phyloP scores from a whole-genome alignment of 495 filamentous ascomycete genomes.

The Bombardia bombarda region DNA sequence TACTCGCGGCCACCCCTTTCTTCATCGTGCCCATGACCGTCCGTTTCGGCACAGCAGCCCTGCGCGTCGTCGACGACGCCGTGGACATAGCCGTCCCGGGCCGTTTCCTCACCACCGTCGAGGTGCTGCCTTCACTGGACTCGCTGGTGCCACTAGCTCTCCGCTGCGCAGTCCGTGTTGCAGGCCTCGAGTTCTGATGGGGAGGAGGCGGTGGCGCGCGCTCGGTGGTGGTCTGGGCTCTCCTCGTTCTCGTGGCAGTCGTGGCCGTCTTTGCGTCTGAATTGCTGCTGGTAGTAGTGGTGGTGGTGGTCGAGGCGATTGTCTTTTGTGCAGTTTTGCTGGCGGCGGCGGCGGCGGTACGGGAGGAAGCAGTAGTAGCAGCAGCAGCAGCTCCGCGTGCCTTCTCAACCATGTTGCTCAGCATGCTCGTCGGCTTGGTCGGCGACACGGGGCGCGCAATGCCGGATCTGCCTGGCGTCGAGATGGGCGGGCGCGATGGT shows the following conservation, averaged over 20 bases:
- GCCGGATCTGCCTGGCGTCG: conserved; percentile 28
- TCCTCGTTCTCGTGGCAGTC: conserved; percentile 19
- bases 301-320: conserved; percentile 33
- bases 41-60: conserved; percentile 23
- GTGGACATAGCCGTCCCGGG: conserved; percentile 29
- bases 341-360: conserved; percentile 26
- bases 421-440: conserved; percentile 33
- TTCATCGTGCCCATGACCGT: conserved; percentile 37
- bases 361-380: no score
- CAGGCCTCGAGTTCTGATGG: conserved; percentile 25
- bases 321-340: conserved; percentile 33
- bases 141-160: conserved; percentile 40
- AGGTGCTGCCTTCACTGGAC: conserved; percentile 40
- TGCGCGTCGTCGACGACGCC: conserved; percentile 3
- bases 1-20: conserved; percentile 25
- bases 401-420: conserved; percentile 56
- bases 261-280: conserved; percentile 5
- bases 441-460: conserved; percentile 34
- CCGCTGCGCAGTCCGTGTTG: conserved; percentile 34
- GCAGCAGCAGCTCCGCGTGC: no score
- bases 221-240: conserved; percentile 27
- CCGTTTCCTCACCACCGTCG: conserved; percentile 38
- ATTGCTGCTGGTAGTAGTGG: conserved; percentile 19
- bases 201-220: conserved; percentile 10
- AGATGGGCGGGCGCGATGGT: conserved; percentile 23